Base-by-base conservation (phyloP, 179 eudicot species). In the Amaranthus tricolor region DNA sequence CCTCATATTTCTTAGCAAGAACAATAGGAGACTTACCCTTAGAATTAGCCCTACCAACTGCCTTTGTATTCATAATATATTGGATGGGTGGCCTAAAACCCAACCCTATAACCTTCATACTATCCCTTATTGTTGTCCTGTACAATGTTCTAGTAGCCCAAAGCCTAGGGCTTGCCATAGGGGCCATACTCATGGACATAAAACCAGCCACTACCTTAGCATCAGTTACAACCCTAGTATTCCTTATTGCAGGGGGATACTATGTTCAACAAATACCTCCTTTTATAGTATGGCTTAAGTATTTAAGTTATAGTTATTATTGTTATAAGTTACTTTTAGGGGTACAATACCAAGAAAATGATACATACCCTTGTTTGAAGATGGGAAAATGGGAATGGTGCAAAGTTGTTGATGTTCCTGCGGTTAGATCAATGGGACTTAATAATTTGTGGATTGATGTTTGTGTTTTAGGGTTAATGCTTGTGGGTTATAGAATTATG, bases 81-180 rank as follows among this genome's bases (percentile, higher is more conserved):
- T 95, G 94, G 93, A 95, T 95, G 99, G 97, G 96, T 12, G 99
- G 99, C 12, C 94, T 95, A n/a, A 93, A 91, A 57, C 89, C 97
- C 3, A 84, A 87, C 78, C 97, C 92, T 0, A 45, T 58, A 54
- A 87, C 87, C 14, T 95, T 93, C 83, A 76, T 91, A 74, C 89
- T 95, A 31, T 87, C 99, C 65, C 91, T 91, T 31, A 74, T 88
- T 1, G 83, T 91, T 9, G 96, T 93, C 77, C 96, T 95, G 16
- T 93, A 85, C 86, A 93, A 86, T 47, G 99, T 95, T 78, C 81
- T 95, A 2, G 97, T 95, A 5, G 87, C 99, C 40, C 99, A 95
- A 70, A 85, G 98, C 66, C 94, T 95, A 1, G 99, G 99, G 31
- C 81, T 95, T 15, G 98, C 99, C 9, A 83, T 91, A 12, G 99